Conservation (phyloP, 2,329 filamentous ascomycete species). For the Chalara sp. region DNA sequence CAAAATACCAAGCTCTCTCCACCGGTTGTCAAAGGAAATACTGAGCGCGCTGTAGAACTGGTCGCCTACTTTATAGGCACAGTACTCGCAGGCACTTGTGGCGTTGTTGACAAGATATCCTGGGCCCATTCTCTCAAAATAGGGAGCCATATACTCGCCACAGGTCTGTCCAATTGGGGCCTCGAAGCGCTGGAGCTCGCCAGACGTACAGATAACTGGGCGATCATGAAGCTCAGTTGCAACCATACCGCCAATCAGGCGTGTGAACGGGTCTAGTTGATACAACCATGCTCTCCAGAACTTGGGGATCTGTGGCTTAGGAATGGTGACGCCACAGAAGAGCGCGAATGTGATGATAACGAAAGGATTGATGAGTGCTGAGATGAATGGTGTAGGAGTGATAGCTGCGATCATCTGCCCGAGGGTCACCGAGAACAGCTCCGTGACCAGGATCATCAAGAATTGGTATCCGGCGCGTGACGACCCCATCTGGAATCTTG, state of each 20-base stretch:
- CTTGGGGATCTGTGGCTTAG: conserved; percentile 66
- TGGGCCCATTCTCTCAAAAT: conserved; percentile 59
- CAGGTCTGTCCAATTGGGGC: conserved; percentile 62
- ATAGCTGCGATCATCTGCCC: conserved; percentile 71
- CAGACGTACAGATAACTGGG: conserved; percentile 50
- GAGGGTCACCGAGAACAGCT: conserved; percentile 76
- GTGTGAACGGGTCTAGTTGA: conserved; percentile 69
- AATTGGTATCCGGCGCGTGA: conserved; percentile 78
- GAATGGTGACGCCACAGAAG: conserved; percentile 84
- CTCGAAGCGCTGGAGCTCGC: conserved; percentile 62
- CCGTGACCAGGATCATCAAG: conserved; percentile 75
- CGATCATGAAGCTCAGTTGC: conserved; percentile 67
- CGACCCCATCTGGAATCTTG: conserved; percentile 58
- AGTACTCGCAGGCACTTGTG: conserved; percentile 69
- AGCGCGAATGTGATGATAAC: conserved; percentile 76
- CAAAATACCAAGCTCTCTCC: conserved; percentile 76
- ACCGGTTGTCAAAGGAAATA: conserved; percentile 60
- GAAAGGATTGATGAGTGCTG: conserved; percentile 74
- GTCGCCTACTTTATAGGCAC: conserved; percentile 72
- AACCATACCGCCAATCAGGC: conserved; percentile 73
- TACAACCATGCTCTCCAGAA: conserved; percentile 62
- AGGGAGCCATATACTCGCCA: conserved; percentile 67
- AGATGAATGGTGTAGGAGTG: conserved; percentile 73
- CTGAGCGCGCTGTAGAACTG: conserved; percentile 67
- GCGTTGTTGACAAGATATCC: conserved; percentile 66